Evolutionary conservation across 1,139 yeast species (phyloP).

Genomic region (Candida mesenterica): DNA sequence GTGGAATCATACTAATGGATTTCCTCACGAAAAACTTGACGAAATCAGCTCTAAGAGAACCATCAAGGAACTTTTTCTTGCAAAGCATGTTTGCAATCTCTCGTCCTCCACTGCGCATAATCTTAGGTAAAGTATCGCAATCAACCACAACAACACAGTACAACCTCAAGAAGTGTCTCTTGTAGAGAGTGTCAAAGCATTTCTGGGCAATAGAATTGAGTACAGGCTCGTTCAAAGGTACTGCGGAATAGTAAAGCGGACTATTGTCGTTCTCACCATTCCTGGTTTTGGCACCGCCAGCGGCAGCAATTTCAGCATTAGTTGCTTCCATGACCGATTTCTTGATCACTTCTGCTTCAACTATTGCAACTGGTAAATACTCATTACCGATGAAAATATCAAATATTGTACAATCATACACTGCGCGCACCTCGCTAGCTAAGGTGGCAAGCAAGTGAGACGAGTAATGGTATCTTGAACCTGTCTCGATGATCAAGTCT

Average conservation of each 20-base stretch:
- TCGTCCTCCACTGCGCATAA: constrained; percentile 76
- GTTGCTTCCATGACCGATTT: constrained; percentile 25
- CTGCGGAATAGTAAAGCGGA: constrained; percentile 25
- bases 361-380: constrained; percentile 79
- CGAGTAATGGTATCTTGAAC: constrained; percentile 71
- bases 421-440: constrained; percentile 77
- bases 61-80: constrained; percentile 75
- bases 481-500: constrained; percentile 35
- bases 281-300: constrained; percentile 13
- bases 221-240: constrained; percentile 53
- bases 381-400: constrained; percentile 84
- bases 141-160: constrained; percentile 83
- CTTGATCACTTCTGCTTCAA: constrained; percentile 78
- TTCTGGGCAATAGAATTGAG: constrained; percentile 74
- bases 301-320: constrained; percentile 16
- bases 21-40: constrained; percentile 75
- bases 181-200: constrained; percentile 67
- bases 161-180: constrained; percentile 71
- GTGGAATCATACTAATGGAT: constrained; percentile 68
- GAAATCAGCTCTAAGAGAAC: constrained; percentile 70
- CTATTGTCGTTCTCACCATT: constrained; percentile 15
- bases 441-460: constrained; percentile 81
- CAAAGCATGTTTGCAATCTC: constrained; percentile 95
- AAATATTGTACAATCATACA: constrained; percentile 89
- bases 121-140: constrained; percentile 80